Base-by-base conservation (phyloP, 179 eudicot species). In the Monotropa hypopitys region DNA sequence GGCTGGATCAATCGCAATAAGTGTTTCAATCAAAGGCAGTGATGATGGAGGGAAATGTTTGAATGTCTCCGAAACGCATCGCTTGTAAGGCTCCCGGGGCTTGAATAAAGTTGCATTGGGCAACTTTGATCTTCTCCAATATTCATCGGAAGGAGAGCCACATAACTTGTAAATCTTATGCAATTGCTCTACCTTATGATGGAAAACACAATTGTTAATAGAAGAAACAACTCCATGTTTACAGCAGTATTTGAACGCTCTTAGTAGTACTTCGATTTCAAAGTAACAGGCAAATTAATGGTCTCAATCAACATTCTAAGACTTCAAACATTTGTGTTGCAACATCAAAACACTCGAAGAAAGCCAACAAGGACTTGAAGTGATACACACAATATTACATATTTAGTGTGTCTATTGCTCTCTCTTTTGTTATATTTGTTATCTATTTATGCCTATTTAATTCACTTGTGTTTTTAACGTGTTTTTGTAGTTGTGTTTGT, bases 131-230 rank as follows among this genome's bases (percentile, higher is more conserved):
- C 85, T 93, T 82, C 88, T 93, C 97, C 97, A 93, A 80, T 91
- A 93, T 77, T 92, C 97, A 78, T 92, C 97, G 59, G 97, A 86
- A 83, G 97, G 97, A 20, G 97, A 92, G 46, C 97, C 97, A 81
- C 97, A 93, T 32, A 93, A 81, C 84, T 91, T 93, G 83, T 85
- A 90, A 51, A 93, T 93, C 82, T 90, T 93, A 76, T 93, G 98
- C 76, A 93, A 83, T 84, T 93, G 98, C 74, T 93, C 98, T 75
- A 93, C 98, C 98, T 93, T 75, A 42, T 15, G 66, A 78, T 72
- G 74, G 75, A 74, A 73, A 70, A 68, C 43, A 75, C 43, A 66
- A 50, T 28, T 57, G 59, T 83, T 56, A 77, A 70, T 59, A 76
- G 2, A 38, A 26, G 18, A 38, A 53, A 53, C 7, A 23, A n/a